These are phyloP conservation scores for Rhodotorula sp. DNA, from an alignment of 1,284 basidiomycete species.

Conservation along the genomic window DNA sequence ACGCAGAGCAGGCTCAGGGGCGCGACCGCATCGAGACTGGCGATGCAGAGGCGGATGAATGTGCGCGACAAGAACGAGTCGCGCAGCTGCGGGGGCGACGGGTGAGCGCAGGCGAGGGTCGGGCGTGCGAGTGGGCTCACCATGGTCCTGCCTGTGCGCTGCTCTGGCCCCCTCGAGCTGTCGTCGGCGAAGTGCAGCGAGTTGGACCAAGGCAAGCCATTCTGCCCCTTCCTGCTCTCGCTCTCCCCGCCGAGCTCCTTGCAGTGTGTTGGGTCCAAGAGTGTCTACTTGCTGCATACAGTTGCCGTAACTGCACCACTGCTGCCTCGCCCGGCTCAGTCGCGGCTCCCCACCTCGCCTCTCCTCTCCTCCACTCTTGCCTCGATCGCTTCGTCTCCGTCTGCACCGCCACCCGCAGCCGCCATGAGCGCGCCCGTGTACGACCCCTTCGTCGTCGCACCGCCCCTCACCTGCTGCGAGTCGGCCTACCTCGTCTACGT, in stretches of 20 bases:
- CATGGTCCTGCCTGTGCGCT: background rate
- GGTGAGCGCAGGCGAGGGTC: background rate
- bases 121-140: background rate
- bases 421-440: constrained; percentile 8
- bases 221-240: too few species aligned
- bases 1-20: constrained; percentile 10
- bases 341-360: too few species aligned
- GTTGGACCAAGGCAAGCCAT: too few species aligned
- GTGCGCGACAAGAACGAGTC: constrained; percentile 11
- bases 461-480: constrained; percentile 27
- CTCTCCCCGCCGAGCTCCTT: too few species aligned
- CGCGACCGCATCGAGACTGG: constrained; percentile 14
- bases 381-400: background rate
- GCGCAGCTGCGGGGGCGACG: constrained; percentile 3
- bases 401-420: background rate
- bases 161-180: too few species aligned
- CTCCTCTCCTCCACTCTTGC: background rate
- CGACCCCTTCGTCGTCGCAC: constrained; percentile 23
- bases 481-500: constrained; percentile 27
- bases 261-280: too few species aligned
- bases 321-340: too few species aligned
- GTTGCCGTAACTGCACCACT: too few species aligned
- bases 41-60: background rate
- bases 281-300: too few species aligned
- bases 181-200: too few species aligned